Percentiles rank a stretch among this genome's conserved stretches.
Evolutionary conservation across 345 rosid genomes (phyloP).

Genomic region (Conringia planisiliqua): DNA sequence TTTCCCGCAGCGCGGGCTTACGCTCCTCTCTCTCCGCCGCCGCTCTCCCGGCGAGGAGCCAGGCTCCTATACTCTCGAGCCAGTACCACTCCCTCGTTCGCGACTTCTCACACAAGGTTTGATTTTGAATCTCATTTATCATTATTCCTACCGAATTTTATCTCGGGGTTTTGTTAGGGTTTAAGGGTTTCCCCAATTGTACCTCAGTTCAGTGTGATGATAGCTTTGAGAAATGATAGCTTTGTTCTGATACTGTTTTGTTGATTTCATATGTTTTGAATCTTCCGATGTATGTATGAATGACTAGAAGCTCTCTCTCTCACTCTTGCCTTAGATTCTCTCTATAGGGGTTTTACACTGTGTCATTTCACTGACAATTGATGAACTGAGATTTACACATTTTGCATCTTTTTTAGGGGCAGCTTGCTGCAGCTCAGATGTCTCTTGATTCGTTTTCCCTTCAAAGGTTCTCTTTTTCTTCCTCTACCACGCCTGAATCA

Average conservation of each 20-base stretch:
- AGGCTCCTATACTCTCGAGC: constrained; percentile 28
- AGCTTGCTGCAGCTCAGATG: constrained; percentile 43
- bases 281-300: neutral
- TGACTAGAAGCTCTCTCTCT: neutral
- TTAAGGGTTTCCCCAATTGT: constrained; percentile 31
- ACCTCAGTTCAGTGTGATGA: neutral
- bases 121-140: neutral
- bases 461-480: constrained; percentile 50
- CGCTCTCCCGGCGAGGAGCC: constrained; percentile 36
- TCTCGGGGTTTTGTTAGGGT: constrained; percentile 46
- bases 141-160: neutral
- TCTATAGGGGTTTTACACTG: constrained; percentile 3
- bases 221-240: constrained; percentile 2
- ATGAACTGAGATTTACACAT: constrained; percentile 25
- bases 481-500: constrained; percentile 56
- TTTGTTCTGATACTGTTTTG: neutral
- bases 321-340: constrained; percentile 13
- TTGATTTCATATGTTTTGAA: constrained; percentile 2
- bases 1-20: constrained; percentile 43
- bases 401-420: constrained; percentile 20
- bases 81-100: constrained; percentile 37
- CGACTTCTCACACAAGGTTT: constrained; percentile 42
- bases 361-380: neutral
- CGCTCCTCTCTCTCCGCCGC: constrained; percentile 48
- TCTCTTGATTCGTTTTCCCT: constrained; percentile 34